These are phyloP conservation scores for Chlamydomonas sphaeroides DNA, from an alignment of 139 green algal genomes.

Conservation along the genomic window DNA sequence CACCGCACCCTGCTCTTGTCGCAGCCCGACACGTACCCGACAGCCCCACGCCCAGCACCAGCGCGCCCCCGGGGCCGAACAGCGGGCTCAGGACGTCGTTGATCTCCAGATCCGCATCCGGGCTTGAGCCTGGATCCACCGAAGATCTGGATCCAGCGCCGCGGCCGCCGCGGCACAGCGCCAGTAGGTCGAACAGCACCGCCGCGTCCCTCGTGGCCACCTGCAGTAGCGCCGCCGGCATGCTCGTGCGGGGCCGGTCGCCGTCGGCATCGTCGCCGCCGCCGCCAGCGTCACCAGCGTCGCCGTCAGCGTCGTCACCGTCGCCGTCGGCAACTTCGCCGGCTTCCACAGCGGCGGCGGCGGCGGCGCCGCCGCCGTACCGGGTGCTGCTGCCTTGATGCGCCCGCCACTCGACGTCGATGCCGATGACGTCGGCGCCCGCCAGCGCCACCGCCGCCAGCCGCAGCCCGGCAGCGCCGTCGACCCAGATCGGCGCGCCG, in stretches of 20 bases:
- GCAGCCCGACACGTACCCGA: too few relatives aligned
- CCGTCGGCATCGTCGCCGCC: background rate
- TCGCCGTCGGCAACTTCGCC: background rate
- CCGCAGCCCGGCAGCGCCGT: conserved; percentile 15
- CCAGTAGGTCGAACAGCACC: conserved; percentile 72
- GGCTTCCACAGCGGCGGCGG: background rate
- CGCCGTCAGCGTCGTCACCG: background rate
- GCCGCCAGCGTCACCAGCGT: background rate
- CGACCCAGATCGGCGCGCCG: background rate
- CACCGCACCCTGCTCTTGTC: too few relatives aligned
- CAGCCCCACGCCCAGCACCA: conserved; percentile 62
- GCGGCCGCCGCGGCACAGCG: conserved; percentile 33
- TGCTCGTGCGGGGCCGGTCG: background rate
- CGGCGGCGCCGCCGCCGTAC: background rate
- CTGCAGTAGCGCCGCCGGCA: conserved; percentile 51
- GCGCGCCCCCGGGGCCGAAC: background rate
- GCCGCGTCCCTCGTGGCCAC: conserved; percentile 43
- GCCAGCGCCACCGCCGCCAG: conserved; percentile 28
- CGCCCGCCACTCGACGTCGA: conserved; percentile 83
- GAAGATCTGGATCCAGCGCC: too few relatives aligned
- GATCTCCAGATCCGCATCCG: conserved; percentile 15
- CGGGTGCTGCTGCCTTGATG: too few relatives aligned
- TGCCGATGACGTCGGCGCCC: conserved; percentile 54
- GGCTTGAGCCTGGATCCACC: too few relatives aligned
- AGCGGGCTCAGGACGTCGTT: conserved; percentile 44